Evolutionary conservation across 768 basidiomycete genomes (phyloP).

Genomic region (Lactarius evosmus): DNA sequence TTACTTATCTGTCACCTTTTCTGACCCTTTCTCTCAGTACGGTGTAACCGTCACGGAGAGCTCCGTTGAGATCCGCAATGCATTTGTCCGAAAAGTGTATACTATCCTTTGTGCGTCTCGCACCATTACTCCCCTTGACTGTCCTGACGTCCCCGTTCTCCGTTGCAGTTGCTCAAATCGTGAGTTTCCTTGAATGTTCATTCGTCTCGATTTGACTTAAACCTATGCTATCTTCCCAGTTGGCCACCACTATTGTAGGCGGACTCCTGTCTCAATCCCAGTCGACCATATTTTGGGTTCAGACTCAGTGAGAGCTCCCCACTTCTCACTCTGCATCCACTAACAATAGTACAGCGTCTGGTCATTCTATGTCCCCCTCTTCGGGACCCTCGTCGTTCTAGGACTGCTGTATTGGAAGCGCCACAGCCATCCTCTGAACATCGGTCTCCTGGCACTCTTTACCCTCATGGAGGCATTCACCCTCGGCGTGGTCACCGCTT

Average conservation of each 20-base stretch:
- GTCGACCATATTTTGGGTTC: constrained; percentile 64
- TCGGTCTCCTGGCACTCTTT: constrained; percentile 80
- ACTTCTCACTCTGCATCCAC: neutral
- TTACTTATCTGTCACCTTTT: constrained; percentile 13
- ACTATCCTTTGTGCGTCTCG: constrained; percentile 72
- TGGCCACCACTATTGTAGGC: constrained; percentile 77
- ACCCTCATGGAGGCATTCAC: constrained; percentile 90
- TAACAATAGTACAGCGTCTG: constrained; percentile 50
- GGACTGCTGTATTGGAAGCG: constrained; percentile 89
- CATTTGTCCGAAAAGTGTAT: constrained; percentile 90
- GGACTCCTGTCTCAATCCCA: constrained; percentile 64
- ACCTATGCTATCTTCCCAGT: constrained; percentile 34
- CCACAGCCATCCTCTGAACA: constrained; percentile 84
- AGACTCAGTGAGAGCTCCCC: constrained; percentile 53
- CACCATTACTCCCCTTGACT: neutral
- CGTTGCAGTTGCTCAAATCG: constrained; percentile 65
- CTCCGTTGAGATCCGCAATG: constrained; percentile 71
- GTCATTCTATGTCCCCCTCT: constrained; percentile 74
- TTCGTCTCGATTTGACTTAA: constrained; percentile 3
- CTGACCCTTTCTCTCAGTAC: constrained; percentile 47
- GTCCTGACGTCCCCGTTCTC: constrained; percentile 6
- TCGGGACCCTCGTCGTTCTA: constrained; percentile 77
- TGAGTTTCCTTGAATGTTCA: constrained; percentile 35
- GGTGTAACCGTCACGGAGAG: constrained; percentile 79
- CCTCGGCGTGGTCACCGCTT: constrained; percentile 80